phyloP scores from a whole-genome alignment of 2,329 filamentous ascomycete genomes.

The Beauveria sp. region DNA sequence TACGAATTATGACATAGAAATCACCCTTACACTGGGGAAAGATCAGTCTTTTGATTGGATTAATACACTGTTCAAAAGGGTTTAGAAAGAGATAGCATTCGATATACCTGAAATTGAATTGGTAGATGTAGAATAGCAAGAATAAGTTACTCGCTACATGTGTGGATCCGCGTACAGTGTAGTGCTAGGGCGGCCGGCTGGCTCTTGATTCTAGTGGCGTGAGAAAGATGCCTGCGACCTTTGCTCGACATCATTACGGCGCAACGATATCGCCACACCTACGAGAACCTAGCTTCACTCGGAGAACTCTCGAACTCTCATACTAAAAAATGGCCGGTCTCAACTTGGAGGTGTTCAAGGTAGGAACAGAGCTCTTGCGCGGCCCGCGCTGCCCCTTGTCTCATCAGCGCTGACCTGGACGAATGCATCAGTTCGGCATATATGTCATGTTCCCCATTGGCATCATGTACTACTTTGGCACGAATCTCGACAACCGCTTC shows the following conservation, averaged over 20 bases:
- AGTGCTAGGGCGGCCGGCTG: neutral
- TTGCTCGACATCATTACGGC: neutral
- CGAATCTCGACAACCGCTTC: constrained; percentile 92
- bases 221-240: neutral
- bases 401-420: neutral
- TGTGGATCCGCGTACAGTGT: neutral
- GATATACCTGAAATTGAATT: neutral
- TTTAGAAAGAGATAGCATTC: neutral
- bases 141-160: neutral
- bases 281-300: neutral
- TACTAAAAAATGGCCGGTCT: constrained; percentile 60
- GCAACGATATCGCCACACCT: neutral
- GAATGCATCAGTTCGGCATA: constrained; percentile 71
- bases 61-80: neutral
- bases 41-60: neutral
- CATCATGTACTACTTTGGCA: constrained; percentile 99
- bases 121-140: neutral
- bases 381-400: neutral
- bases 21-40: neutral
- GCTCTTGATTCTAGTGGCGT: constrained; percentile 6
- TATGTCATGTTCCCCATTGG: constrained; percentile 98
- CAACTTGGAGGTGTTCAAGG: constrained; percentile 94
- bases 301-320: neutral
- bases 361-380: constrained; percentile 29
- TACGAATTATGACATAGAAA: constrained; percentile 1